phyloP scores from a whole-genome alignment of 257 asterid species.

The Knoxia roxburghii region DNA sequence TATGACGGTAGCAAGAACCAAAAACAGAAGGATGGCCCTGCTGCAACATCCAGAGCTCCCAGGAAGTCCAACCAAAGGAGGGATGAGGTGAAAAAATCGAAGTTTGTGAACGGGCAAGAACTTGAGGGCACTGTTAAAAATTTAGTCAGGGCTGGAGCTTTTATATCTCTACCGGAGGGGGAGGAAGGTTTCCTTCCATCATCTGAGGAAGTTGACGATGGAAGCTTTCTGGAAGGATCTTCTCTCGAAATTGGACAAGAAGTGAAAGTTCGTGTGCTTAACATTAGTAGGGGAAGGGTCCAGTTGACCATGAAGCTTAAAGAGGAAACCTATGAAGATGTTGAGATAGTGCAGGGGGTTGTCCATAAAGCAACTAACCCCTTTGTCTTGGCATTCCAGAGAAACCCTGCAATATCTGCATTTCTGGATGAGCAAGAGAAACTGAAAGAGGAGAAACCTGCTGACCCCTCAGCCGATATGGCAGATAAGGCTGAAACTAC shows the following conservation, averaged over 20 bases:
- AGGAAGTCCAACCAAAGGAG: conserved; percentile 53
- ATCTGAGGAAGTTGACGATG: conserved; percentile 71
- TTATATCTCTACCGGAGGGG: conserved; percentile 86
- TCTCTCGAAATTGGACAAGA: conserved; percentile 77
- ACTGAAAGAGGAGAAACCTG: conserved; percentile 36
- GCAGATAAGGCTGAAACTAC: conserved; percentile 7
- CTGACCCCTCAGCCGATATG: conserved; percentile 14
- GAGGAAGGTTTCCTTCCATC: conserved; percentile 93
- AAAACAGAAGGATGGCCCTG: conserved; percentile 44
- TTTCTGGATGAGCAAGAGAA: conserved; percentile 65
- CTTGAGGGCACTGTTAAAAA: conserved; percentile 85
- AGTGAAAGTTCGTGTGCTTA: conserved; percentile 82
- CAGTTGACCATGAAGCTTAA: conserved; percentile 93
- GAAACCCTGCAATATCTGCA: conserved; percentile 55
- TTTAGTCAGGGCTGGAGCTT: conserved; percentile 71
- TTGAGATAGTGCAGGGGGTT: conserved; percentile 57
- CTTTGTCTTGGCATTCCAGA: conserved; percentile 70
- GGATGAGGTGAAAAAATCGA: conserved; percentile 48
- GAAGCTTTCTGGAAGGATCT: conserved; percentile 56
- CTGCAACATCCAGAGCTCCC: conserved; percentile 54
- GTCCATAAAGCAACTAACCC: conserved; percentile 76
- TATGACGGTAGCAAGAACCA: conserved; percentile 44
- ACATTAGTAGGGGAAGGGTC: conserved; percentile 66
- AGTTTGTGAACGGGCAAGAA: conserved; percentile 75
- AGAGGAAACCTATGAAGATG: conserved; percentile 48